A percentile compares a stretch with the other conserved stretches of the same genome.
Conservation (phyloP, 805 yeast genomes). For the Huiozyma sinensis region DNA sequence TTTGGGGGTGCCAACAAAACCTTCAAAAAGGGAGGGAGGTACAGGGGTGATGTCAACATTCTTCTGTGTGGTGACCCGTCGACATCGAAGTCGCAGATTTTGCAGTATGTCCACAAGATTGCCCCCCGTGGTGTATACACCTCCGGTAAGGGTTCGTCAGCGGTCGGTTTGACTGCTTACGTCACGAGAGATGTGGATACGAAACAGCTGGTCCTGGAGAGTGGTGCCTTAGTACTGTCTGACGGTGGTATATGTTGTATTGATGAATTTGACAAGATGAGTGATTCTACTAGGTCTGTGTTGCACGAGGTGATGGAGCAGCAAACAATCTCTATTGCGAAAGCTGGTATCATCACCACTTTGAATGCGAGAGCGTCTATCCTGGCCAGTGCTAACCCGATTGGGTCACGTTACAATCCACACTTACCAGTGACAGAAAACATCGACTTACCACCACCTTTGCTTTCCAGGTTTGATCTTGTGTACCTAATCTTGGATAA, state of each 20-base stretch:
- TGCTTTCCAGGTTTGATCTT: slow-evolving; percentile 87
- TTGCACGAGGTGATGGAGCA: slow-evolving; percentile 99
- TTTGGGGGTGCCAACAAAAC: slow-evolving; percentile 93
- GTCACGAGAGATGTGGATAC: slow-evolving; percentile 92
- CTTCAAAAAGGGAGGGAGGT: slow-evolving; percentile 82
- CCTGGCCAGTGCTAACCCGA: slow-evolving; percentile 94
- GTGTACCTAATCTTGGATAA: slow-evolving; percentile 88
- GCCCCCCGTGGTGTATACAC: slow-evolving; percentile 98
- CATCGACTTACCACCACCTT: slow-evolving; percentile 93
- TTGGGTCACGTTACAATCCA: slow-evolving; percentile 93
- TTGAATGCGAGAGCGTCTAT: slow-evolving; percentile 93
- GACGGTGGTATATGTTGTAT: slow-evolving; percentile 99
- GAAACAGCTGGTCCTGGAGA: slow-evolving; percentile 82
- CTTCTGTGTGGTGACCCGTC: slow-evolving; percentile 97
- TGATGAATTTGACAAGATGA: slow-evolving; percentile 97
- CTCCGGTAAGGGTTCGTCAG: slow-evolving; percentile 97
- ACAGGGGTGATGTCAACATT: slow-evolving; percentile 91
- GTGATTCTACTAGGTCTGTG: slow-evolving; percentile 86
- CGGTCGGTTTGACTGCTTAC: slow-evolving; percentile 97
- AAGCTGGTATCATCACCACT: slow-evolving; percentile 96
- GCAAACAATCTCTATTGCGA: slow-evolving; percentile 95
- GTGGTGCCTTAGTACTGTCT: slow-evolving; percentile 91
- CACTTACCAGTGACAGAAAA: slow-evolving; percentile 87
- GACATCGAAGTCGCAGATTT: slow-evolving; percentile 87
- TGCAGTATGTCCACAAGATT: slow-evolving; percentile 92